These are phyloP conservation scores for Penicillium capsulatum DNA, from an alignment of 2,329 filamentous ascomycete species.

Conservation along the genomic window DNA sequence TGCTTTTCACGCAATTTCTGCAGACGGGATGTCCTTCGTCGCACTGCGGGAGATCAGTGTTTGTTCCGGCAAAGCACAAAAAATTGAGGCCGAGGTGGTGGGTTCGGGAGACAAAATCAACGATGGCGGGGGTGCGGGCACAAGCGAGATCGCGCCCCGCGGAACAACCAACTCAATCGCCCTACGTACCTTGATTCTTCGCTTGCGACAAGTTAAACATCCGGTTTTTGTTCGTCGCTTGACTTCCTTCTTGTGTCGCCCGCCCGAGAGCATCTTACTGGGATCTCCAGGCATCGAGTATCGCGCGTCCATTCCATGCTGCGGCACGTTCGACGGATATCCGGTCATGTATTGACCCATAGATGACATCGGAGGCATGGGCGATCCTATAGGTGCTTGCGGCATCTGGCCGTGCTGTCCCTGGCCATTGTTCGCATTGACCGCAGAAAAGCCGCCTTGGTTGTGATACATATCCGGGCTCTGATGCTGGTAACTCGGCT, in stretches of 20 bases:
- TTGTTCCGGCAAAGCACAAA: slow-evolving; percentile 17
- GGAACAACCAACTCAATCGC: slow-evolving; percentile 11
- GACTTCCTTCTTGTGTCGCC: slow-evolving; percentile 66
- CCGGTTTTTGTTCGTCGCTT: slow-evolving; percentile 71
- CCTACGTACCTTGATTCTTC: slow-evolving; percentile 66
- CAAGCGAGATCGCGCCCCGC: slow-evolving; percentile 26
- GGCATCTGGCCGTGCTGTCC: slow-evolving; percentile 33
- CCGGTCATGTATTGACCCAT: slow-evolving; percentile 54
- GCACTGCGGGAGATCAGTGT: slow-evolving; percentile 57
- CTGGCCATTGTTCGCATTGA: slow-evolving; percentile 19
- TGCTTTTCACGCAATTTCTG: slow-evolving; percentile 65
- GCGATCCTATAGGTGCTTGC: slow-evolving; percentile 48
- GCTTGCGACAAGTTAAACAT: slow-evolving; percentile 62
- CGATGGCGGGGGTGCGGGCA: slow-evolving; percentile 27
- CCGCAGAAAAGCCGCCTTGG: slow-evolving; percentile 17
- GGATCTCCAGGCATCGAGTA: slow-evolving; percentile 49
- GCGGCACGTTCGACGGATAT: slow-evolving; percentile 32
- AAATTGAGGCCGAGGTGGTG: slow-evolving; percentile 14
- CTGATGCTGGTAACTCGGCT: slow-evolving; percentile 28
- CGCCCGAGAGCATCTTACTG: slow-evolving; percentile 57
- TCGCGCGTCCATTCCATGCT: slow-evolving; percentile 42
- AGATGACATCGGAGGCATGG: slow-evolving; percentile 49
- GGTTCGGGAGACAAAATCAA: slow-evolving; percentile 22
- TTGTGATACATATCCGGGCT: slow-evolving; percentile 34
- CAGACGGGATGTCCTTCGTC: slow-evolving; percentile 93